These are phyloP conservation scores for Biscogniauxia sp. DNA, from an alignment of 2,329 filamentous ascomycete species.

Conservation along the genomic window DNA sequence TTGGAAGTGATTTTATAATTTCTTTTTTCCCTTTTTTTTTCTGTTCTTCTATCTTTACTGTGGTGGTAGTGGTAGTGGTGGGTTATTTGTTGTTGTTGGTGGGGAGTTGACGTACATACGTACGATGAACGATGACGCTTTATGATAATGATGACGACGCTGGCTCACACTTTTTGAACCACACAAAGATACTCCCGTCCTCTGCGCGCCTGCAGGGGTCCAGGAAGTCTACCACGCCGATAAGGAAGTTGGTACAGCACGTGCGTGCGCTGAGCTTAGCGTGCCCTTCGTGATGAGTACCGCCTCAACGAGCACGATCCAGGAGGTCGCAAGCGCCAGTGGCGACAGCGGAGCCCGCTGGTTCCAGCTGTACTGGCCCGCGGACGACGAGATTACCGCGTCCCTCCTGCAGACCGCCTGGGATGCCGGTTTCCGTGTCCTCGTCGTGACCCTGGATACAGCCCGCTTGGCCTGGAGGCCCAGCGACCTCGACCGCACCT, in stretches of 20 bases:
- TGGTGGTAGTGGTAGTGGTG: background rate
- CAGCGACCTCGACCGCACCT: slow-evolving; percentile 62
- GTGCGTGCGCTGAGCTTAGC: slow-evolving; percentile 57
- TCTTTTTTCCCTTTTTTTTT: background rate
- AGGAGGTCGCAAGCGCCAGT: slow-evolving; percentile 61
- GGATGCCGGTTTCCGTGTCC: slow-evolving; percentile 58
- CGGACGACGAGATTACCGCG: slow-evolving; percentile 61
- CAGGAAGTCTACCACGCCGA: slow-evolving; percentile 66
- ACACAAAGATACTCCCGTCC: slow-evolving; percentile 45
- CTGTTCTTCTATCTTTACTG: background rate
- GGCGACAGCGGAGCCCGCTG: slow-evolving; percentile 55
- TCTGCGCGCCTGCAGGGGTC: slow-evolving; percentile 69
- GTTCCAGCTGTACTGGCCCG: slow-evolving; percentile 76
- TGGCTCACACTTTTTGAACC: slow-evolving; percentile 5
- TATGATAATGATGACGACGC: background rate
- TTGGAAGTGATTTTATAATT: no score
- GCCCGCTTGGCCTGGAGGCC: slow-evolving; percentile 69
- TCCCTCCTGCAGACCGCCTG: slow-evolving; percentile 63
- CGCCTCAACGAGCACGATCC: slow-evolving; percentile 60
- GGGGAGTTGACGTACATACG: background rate
- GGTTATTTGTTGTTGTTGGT: slow-evolving; percentile 2
- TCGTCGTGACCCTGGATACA: slow-evolving; percentile 73
- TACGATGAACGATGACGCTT: background rate
- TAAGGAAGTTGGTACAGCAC: slow-evolving; percentile 61
- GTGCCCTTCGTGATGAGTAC: slow-evolving; percentile 69